phyloP scores from a whole-genome alignment of 768 basidiomycete genomes.

The Suillus brevipes region DNA sequence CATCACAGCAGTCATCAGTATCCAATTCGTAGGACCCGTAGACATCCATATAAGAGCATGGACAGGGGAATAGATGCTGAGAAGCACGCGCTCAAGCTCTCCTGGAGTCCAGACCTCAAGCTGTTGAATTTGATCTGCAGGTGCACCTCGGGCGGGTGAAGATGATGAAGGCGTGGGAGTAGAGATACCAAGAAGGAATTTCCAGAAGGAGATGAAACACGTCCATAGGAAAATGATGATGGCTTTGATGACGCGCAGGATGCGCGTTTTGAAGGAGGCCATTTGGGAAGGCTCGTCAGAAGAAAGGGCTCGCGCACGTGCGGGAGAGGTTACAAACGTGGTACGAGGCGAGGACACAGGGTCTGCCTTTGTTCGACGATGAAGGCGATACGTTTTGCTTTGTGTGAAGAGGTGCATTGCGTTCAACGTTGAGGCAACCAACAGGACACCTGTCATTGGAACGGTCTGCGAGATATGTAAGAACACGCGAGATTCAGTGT shows the following conservation, averaged over 20 bases:
- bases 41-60: conserved; percentile 76
- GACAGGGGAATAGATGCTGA: conserved; percentile 77
- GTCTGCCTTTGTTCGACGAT: conserved; percentile 49
- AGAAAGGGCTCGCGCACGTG: conserved; percentile 16
- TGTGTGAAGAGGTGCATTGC: conserved; percentile 69
- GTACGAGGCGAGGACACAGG: conserved; percentile 72
- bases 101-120: conserved; percentile 79
- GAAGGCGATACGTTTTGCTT: conserved; percentile 67
- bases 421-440: conserved; percentile 57
- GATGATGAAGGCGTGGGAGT: conserved; percentile 40
- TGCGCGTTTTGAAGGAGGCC: conserved; percentile 46
- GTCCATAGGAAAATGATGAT: conserved; percentile 47
- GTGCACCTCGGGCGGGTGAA: conserved; percentile 36
- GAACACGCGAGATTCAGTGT: background rate
- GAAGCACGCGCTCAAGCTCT: conserved; percentile 66
- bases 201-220: conserved; percentile 54
- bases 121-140: conserved; percentile 63
- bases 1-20: conserved; percentile 70
- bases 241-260: conserved; percentile 29
- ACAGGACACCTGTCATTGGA: conserved; percentile 57
- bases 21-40: conserved; percentile 73
- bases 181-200: conserved; percentile 66
- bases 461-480: conserved; percentile 50
- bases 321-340: conserved; percentile 56
- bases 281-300: conserved; percentile 40